These are phyloP conservation scores for Panicum miliaceum DNA, from an alignment of 176 grass and related monocot species.

Conservation along the genomic window DNA sequence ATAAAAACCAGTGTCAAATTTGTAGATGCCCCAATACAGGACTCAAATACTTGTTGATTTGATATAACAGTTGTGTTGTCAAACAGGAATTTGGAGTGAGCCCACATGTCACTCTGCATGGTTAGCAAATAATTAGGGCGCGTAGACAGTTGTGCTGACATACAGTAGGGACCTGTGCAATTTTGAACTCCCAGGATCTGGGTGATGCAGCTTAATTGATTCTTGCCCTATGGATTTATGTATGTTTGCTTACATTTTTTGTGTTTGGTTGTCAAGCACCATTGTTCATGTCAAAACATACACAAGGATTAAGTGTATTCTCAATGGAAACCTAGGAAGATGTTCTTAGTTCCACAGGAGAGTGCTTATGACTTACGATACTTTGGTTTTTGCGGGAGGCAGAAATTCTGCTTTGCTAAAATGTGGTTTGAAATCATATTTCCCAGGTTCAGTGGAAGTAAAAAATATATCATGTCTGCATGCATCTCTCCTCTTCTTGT, in stretches of 20 bases:
- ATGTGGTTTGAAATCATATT: background rate
- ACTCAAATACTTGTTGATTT: background rate
- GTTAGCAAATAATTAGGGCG: background rate
- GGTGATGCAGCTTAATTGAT: background rate
- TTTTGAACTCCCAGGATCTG: background rate
- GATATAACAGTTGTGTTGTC: background rate
- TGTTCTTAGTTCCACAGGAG: background rate
- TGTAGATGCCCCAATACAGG: background rate
- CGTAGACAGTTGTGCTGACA: background rate
- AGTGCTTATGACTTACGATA: background rate
- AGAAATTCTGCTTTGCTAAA: constrained; percentile 5
- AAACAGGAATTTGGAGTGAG: background rate
- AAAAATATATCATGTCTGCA: constrained; percentile 10
- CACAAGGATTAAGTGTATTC: background rate
- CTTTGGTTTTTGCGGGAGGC: background rate
- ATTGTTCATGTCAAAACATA: constrained; percentile 5
- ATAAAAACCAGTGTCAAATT: background rate
- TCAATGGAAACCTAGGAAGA: background rate
- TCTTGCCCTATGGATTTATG: background rate
- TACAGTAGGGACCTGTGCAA: background rate
- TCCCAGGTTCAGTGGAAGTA: background rate
- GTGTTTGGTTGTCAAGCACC: background rate
- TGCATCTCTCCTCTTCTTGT: background rate
- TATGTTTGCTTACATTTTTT: background rate
- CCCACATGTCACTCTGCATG: background rate